These are phyloP conservation scores for Xylariaceae sp. DNA, from an alignment of 2,329 filamentous ascomycete species.

Conservation along the genomic window DNA sequence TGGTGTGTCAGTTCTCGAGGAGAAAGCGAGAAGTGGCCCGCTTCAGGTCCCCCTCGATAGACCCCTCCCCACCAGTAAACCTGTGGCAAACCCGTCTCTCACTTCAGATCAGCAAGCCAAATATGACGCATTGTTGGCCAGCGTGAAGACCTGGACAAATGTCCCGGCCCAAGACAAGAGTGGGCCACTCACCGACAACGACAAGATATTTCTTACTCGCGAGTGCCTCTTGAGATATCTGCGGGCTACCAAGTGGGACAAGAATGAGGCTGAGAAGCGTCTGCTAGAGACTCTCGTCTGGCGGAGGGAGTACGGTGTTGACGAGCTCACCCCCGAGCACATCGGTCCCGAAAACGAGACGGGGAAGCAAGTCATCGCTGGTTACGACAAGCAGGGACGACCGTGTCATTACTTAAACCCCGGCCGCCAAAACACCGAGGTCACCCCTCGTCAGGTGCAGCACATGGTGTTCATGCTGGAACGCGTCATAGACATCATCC, in stretches of 20 bases:
- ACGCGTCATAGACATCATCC: slow-evolving; percentile 82
- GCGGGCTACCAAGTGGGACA: slow-evolving; percentile 87
- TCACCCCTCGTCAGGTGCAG: slow-evolving; percentile 81
- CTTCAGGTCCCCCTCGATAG: slow-evolving; percentile 56
- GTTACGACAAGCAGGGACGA: slow-evolving; percentile 81
- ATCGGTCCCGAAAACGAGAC: slow-evolving; percentile 94
- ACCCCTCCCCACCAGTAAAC: slow-evolving; percentile 57
- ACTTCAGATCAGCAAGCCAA: slow-evolving; percentile 77
- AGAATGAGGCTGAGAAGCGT: slow-evolving; percentile 73
- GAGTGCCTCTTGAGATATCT: slow-evolving; percentile 93
- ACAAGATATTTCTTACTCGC: slow-evolving; percentile 85
- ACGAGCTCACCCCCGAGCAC: slow-evolving; percentile 76
- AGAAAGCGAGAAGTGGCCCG: slow-evolving; percentile 25
- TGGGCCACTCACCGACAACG: slow-evolving; percentile 70
- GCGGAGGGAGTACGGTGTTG: slow-evolving; percentile 86
- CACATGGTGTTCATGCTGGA: slow-evolving; percentile 97
- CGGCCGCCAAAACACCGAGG: slow-evolving; percentile 87
- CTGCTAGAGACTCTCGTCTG: slow-evolving; percentile 78
- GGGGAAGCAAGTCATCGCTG: slow-evolving; percentile 87
- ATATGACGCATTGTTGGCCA: slow-evolving; percentile 72
- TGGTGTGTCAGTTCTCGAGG: slow-evolving; percentile 11
- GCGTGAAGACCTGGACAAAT: slow-evolving; percentile 68
- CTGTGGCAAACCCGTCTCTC: slow-evolving; percentile 56
- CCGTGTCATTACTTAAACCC: slow-evolving; percentile 91
- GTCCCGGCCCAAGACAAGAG: slow-evolving; percentile 59